phyloP scores from a whole-genome alignment of 768 basidiomycete genomes.

The Dioszegia aurantiaca region DNA sequence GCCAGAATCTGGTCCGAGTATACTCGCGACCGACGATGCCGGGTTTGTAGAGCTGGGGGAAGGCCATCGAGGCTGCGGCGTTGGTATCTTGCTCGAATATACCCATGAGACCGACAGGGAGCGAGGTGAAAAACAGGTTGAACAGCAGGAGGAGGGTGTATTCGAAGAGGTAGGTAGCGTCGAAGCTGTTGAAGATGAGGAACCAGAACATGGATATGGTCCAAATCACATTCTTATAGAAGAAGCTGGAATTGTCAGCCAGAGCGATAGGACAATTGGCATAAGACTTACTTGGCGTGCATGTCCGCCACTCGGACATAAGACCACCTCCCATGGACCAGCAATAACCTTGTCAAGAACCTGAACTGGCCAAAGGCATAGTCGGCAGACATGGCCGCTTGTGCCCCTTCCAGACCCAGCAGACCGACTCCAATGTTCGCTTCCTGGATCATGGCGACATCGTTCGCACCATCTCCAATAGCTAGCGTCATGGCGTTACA shows the following conservation, averaged over 20 bases:
- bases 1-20: constrained; percentile 85
- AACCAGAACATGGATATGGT: constrained; percentile 76
- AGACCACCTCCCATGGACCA: constrained; percentile 96
- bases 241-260: constrained; percentile 68
- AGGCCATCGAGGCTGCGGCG: constrained; percentile 80
- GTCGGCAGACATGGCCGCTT: constrained; percentile 98
- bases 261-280: too few relatives aligned
- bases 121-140: constrained; percentile 87
- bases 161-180: constrained; percentile 90
- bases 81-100: constrained; percentile 96
- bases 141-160: constrained; percentile 90
- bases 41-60: constrained; percentile 91
- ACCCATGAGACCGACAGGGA: constrained; percentile 87
- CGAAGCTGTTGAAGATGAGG: constrained; percentile 86
- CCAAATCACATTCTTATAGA: constrained; percentile 77
- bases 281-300: constrained; percentile 55
- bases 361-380: constrained; percentile 98
- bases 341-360: constrained; percentile 80
- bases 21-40: constrained; percentile 93
- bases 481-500: constrained; percentile 92
- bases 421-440: constrained; percentile 97
- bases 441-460: constrained; percentile 99
- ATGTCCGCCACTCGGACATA: constrained; percentile 95
- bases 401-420: constrained; percentile 89
- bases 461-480: constrained; percentile 93